Percentiles rank a stretch among this genome's conserved stretches.
Conservation (phyloP, 352 stramenopile genomes). For the Phytophthora citrophthora region DNA sequence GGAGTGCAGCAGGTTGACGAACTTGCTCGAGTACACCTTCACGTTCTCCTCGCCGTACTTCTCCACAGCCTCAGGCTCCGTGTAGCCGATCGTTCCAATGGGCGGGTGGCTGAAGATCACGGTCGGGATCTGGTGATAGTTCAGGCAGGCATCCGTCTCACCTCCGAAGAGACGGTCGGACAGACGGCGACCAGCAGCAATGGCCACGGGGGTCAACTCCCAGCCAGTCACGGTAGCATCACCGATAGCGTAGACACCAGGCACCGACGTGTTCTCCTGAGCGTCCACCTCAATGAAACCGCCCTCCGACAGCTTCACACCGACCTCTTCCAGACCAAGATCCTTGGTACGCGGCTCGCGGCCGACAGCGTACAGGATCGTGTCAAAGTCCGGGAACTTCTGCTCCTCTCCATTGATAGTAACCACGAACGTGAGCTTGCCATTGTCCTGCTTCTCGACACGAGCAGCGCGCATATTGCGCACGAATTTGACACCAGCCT, state of each 20-base stretch:
- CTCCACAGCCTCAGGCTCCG: constrained; percentile 90
- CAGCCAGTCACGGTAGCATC: constrained; percentile 90
- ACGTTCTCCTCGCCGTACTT: constrained; percentile 95
- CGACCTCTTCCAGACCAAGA: constrained; percentile 83
- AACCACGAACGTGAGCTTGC: constrained; percentile 74
- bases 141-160: constrained; percentile 70
- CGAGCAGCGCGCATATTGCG: constrained; percentile 60
- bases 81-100: constrained; percentile 96
- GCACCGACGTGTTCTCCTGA: constrained; percentile 90
- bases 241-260: constrained; percentile 91
- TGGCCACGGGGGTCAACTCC: constrained; percentile 91
- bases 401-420: constrained; percentile 65
- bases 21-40: constrained; percentile 96
- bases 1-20: constrained; percentile 96
- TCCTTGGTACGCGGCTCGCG: constrained; percentile 86
- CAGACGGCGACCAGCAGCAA: constrained; percentile 89
- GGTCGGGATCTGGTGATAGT: constrained; percentile 96
- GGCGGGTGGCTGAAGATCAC: constrained; percentile 97
- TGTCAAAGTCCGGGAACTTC: constrained; percentile 56
- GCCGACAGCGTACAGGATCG: constrained; percentile 81
- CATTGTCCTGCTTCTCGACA: constrained; percentile 88
- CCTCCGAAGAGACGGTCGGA: constrained; percentile 92
- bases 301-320: constrained; percentile 74
- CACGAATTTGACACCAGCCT: constrained; percentile 70
- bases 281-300: constrained; percentile 92